Evolutionary conservation across 805 yeast species (phyloP).

Genomic region (Candida multigemmis): DNA sequence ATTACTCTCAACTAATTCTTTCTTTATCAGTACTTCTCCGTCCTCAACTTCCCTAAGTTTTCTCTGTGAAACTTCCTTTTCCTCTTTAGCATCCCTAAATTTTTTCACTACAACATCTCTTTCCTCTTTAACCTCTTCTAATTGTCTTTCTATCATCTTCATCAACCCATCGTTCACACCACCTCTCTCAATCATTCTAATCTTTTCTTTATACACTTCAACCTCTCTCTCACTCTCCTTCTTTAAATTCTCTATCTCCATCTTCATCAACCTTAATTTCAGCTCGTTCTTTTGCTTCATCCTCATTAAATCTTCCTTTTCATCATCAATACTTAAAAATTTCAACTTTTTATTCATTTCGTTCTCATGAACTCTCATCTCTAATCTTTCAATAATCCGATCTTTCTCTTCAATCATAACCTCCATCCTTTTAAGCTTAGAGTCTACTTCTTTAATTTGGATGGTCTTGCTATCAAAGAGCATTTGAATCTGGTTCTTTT

Average conservation of each 20-base stretch:
- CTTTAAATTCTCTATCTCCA: conserved; percentile 28
- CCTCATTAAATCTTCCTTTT: conserved; percentile 23
- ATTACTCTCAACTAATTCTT: no score
- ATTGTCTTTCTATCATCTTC: no score
- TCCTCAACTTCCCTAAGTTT: no score
- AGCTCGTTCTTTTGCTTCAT: conserved; percentile 29
- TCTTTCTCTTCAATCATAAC: conserved; percentile 25
- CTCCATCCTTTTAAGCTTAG: conserved; percentile 6
- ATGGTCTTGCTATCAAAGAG: conserved; percentile 28
- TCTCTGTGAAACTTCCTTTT: no score
- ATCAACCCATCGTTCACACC: no score
- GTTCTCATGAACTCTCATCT: conserved; percentile 20
- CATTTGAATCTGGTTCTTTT: conserved; percentile 7
- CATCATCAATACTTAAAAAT: conserved; percentile 19
- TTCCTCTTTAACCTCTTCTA: no score
- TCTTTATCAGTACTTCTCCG: no score
- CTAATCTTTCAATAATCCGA: conserved; percentile 21
- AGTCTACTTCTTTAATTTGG: conserved; percentile 13
- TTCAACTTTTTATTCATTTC: conserved; percentile 13
- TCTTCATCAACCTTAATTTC: conserved; percentile 22
- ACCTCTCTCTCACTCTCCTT: conserved; percentile 26
- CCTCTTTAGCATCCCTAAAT: no score
- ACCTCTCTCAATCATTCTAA: no score
- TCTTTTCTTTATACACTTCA: conserved; percentile 19
- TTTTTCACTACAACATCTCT: no score